Evolutionary conservation across 805 yeast genomes (phyloP).

Genomic region (Blastobotrys parvus): DNA sequence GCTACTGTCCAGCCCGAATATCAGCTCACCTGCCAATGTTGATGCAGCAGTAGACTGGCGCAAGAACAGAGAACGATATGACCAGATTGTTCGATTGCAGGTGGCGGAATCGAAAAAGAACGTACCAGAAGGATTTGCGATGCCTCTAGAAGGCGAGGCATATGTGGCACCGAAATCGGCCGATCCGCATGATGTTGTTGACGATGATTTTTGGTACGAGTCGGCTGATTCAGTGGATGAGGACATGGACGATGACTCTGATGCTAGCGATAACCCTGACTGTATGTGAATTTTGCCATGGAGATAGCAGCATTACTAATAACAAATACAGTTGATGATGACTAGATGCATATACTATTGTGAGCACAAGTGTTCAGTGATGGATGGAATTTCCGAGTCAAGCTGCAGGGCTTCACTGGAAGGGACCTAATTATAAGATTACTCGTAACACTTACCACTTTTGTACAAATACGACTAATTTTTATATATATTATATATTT

Average conservation of each 20-base stretch:
- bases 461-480: no score
- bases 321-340: no score
- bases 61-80: constrained; percentile 68
- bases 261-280: constrained; percentile 7
- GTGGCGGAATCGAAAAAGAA: constrained; percentile 65
- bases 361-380: no score
- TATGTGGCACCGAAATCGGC: constrained; percentile 35
- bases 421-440: no score
- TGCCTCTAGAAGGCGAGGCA: constrained; percentile 60
- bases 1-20: constrained; percentile 87
- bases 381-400: no score
- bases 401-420: no score
- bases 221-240: constrained; percentile 53
- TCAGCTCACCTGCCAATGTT: constrained; percentile 88
- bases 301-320: no score
- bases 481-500: no score
- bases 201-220: constrained; percentile 81
- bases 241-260: constrained; percentile 25
- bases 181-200: constrained; percentile 47
- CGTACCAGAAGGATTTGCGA: constrained; percentile 76
- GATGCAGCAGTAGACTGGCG: constrained; percentile 92
- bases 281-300: constrained; percentile 1
- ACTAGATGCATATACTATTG: no score
- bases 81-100: constrained; percentile 65
- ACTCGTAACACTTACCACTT: no score